Evolutionary conservation across 2,329 filamentous ascomycete genomes (phyloP).

Genomic region (Pestalotiopsis sp.): DNA sequence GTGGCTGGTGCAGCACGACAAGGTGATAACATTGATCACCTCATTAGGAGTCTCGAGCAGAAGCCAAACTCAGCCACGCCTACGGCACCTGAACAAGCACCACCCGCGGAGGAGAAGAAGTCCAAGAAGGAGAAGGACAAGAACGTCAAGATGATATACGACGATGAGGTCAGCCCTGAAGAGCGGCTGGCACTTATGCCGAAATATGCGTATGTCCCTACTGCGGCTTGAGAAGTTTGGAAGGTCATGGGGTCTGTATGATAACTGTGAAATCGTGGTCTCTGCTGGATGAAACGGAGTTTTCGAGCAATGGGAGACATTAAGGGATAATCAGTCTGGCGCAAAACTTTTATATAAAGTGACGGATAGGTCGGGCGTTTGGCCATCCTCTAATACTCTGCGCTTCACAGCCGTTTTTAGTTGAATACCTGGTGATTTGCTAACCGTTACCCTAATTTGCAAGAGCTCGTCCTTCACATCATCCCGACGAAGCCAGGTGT

Average conservation of each 20-base stretch:
- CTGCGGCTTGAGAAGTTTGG: slow-evolving; percentile 21
- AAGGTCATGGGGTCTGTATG: not conserved
- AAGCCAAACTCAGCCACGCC: slow-evolving; percentile 32
- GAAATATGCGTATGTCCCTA: slow-evolving; percentile 71
- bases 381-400: too few species aligned
- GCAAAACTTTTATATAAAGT: not conserved
- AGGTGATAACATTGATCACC: slow-evolving; percentile 66
- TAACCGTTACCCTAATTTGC: too few species aligned
- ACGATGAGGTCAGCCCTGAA: slow-evolving; percentile 81
- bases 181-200: slow-evolving; percentile 83
- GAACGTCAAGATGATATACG: slow-evolving; percentile 77
- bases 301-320: not conserved
- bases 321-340: not conserved
- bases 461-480: too few species aligned
- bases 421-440: too few species aligned
- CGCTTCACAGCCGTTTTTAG: too few species aligned
- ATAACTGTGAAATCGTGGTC: not conserved
- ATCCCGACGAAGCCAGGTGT: too few species aligned
- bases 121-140: slow-evolving; percentile 70
- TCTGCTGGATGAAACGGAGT: not conserved
- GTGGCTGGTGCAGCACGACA: slow-evolving; percentile 46
- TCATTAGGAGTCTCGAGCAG: slow-evolving; percentile 66
- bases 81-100: slow-evolving; percentile 20
- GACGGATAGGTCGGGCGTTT: not conserved
- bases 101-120: slow-evolving; percentile 62